Base-by-base conservation (phyloP, 768 basidiomycete genomes). In the Amanita polypyramis region DNA sequence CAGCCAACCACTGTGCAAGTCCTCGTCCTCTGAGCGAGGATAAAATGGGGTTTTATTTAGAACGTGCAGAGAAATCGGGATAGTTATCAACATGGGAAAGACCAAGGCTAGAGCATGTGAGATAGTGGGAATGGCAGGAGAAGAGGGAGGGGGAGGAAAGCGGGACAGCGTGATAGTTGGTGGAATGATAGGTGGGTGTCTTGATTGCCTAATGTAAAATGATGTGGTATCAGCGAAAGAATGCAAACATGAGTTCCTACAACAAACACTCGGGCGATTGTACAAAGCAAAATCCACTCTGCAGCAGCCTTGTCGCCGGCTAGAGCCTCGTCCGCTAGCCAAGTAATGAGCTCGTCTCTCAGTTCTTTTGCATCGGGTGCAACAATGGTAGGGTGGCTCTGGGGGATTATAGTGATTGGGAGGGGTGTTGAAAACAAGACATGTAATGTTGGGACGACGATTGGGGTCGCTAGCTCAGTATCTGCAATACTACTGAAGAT, bases 281-380 rank as follows among this genome's bases (percentile, higher is more conserved):
- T 57, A 36, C 73, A 66, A 21, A 90, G 66, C 4, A 91, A 66
- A 5, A 85, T 68, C 82, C 83, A 89, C 62, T 89, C 82, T 19
- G 87, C 85, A 1, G 80, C 80, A 17, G 76, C 67, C 25, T 55
- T 60, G 56, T 92, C 88, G 3, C 84, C 82, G 0, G 72, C 82
- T 3, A 91, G 68, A 9, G 72, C 77, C 56, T 85, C 78, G 19
- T 72, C 62, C 0, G 87, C 83, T 42, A 92, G 75, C 89, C 89
- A 92, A 0, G 65, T 52, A 33, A 90, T 69, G 14, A 92, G 66
- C 38, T 80, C 74, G 6, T 70, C 25, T 25, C 57, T 32, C 82
- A 70, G 12, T 77, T 49, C 4, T 57, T 54, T 11, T 55, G 36
- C 11, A 58, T 49, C 20, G 43, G 51, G 40, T 44, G 54, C 15